These are phyloP conservation scores for Akanthomyces lecanii DNA, from an alignment of 2,329 filamentous ascomycete species.

Conservation along the genomic window DNA sequence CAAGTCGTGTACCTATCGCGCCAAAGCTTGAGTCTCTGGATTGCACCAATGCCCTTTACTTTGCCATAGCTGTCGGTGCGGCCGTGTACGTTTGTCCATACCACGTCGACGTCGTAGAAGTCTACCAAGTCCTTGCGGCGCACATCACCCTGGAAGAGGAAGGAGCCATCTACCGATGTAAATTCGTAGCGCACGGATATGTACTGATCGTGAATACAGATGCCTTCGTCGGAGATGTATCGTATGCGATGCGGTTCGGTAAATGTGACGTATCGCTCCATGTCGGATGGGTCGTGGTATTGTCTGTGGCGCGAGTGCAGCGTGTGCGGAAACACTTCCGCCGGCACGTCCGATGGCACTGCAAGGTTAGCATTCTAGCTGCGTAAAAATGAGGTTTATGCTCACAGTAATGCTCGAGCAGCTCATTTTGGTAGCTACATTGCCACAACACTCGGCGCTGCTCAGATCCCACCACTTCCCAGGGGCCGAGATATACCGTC, in stretches of 20 bases:
- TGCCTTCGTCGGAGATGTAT: constrained; percentile 43
- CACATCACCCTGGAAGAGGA: constrained; percentile 47
- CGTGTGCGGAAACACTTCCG: constrained; percentile 45
- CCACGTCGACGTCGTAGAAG: constrained; percentile 49
- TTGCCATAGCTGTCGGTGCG: constrained; percentile 48
- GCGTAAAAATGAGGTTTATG: constrained; percentile 16
- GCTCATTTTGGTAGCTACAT: constrained; percentile 49
- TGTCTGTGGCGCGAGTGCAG: constrained; percentile 48
- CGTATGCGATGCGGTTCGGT: constrained; percentile 44
- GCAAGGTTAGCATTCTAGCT: constrained; percentile 13
- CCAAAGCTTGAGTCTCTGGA: constrained; percentile 51
- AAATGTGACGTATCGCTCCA: constrained; percentile 47
- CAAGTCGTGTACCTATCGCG: constrained; percentile 44
- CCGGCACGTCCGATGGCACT: constrained; percentile 44
- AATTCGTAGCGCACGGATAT: constrained; percentile 49
- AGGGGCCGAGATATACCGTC: constrained; percentile 50
- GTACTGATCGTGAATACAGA: constrained; percentile 45
- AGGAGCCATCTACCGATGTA: constrained; percentile 43
- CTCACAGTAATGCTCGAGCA: constrained; percentile 49
- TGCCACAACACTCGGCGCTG: constrained; percentile 49
- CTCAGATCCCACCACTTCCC: constrained; percentile 46
- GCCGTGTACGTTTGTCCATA: constrained; percentile 48
- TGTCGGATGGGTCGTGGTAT: constrained; percentile 45
- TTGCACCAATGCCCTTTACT: constrained; percentile 46
- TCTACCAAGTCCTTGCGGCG: constrained; percentile 45